A percentile compares a stretch with the other conserved stretches of the same genome.
Conservation (phyloP, 139 green algal species). For the Gonium pectorale region DNA sequence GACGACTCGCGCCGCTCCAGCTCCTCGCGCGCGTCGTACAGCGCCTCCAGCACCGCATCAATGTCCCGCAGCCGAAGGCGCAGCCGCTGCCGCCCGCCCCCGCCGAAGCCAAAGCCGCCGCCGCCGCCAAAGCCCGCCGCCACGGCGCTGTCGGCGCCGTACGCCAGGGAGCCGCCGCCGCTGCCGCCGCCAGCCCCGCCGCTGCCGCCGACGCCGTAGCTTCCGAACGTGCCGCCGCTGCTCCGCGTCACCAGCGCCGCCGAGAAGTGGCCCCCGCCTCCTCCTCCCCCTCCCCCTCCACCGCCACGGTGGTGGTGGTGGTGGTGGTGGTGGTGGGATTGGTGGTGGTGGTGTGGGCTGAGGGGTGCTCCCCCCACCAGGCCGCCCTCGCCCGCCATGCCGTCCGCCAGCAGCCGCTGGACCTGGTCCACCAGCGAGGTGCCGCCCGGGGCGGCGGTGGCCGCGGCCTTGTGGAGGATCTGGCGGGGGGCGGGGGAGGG, state of each 20-base stretch:
- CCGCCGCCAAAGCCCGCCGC: background rate
- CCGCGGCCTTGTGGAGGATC: constrained; percentile 37
- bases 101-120: background rate
- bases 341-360: background rate
- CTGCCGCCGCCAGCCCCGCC: background rate
- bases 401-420: constrained; percentile 38
- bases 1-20: constrained; percentile 67
- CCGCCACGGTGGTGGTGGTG: background rate
- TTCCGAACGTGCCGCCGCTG: too few species aligned
- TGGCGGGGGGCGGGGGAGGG: background rate
- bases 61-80: constrained; percentile 55
- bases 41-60: constrained; percentile 65
- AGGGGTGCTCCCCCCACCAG: too few species aligned
- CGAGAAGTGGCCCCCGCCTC: background rate
- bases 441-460: background rate
- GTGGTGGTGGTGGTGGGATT: background rate
- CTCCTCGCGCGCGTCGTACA: constrained; percentile 61
- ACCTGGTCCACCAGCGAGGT: constrained; percentile 41
- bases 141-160: too few species aligned
- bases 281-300: background rate
- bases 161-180: background rate
- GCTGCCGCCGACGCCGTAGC: background rate
- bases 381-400: background rate
- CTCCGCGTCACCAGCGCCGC: background rate
- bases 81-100: background rate